Percentiles rank a stretch among this genome's conserved stretches.
phyloP scores from a whole-genome alignment of 2,329 filamentous ascomycete genomes.

The Trichoderma arundinaceum region DNA sequence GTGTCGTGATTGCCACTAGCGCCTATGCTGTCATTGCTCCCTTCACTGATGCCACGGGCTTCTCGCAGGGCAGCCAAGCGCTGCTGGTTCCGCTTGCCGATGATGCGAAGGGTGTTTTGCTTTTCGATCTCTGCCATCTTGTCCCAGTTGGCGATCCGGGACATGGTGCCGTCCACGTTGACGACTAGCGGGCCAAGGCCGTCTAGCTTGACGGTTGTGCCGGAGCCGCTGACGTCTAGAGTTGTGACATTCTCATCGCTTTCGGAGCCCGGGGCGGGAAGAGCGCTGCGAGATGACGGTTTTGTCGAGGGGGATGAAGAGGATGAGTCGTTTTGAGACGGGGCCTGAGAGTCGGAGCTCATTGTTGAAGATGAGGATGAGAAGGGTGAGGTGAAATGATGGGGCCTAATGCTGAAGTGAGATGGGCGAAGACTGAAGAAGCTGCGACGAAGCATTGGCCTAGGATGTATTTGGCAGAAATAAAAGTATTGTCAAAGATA shows the following conservation, averaged over 20 bases:
- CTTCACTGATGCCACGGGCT: conserved; percentile 19
- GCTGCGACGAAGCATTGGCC: conserved; percentile 30
- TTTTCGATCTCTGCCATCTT: conserved; percentile 72
- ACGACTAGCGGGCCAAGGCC: conserved; percentile 75
- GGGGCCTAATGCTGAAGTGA: not conserved
- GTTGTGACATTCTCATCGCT: conserved; percentile 34
- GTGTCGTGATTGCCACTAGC: conserved; percentile 30
- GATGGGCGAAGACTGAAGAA: conserved; percentile 5
- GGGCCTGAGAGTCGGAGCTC: conserved; percentile 18
- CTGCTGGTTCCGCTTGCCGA: conserved; percentile 71
- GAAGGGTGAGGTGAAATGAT: not conserved
- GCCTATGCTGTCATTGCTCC: conserved; percentile 22
- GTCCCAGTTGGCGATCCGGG: conserved; percentile 74
- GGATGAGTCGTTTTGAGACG: not conserved
- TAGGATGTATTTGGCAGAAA: not conserved
- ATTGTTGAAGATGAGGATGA: conserved; percentile 18
- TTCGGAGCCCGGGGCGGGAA: conserved; percentile 38
- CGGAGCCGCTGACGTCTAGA: conserved; percentile 44
- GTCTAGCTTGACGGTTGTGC: conserved; percentile 62
- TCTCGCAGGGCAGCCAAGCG: conserved; percentile 59
- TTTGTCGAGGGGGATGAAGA: conserved; percentile 5
- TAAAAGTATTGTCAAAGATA: not conserved
- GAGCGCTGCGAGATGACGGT: conserved; percentile 32
- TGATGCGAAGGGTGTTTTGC: conserved; percentile 67
- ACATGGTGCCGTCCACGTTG: conserved; percentile 72